Percentiles rank a stretch among this genome's conserved stretches.
phyloP scores from a whole-genome alignment of 2,329 filamentous ascomycete species.

The Colletotrichum lindemuthianum region DNA sequence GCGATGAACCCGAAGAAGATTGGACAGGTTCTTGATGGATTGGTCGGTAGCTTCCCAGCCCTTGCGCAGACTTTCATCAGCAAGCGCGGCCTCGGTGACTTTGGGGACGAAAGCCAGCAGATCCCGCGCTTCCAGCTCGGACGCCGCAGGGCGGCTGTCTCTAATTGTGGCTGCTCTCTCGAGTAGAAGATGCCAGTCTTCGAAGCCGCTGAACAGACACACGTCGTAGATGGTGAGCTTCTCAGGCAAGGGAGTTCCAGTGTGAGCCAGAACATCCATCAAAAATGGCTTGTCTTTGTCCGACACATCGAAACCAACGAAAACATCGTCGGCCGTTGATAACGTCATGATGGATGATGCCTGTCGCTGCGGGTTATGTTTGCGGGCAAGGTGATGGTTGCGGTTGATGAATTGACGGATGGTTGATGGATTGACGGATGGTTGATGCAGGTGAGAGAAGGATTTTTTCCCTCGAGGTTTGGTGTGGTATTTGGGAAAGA shows the following conservation, averaged over 20 bases:
- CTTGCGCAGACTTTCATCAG: slow-evolving; percentile 21
- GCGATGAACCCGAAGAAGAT: slow-evolving; percentile 26
- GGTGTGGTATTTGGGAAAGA: slow-evolving; percentile 17
- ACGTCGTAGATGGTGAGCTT: slow-evolving; percentile 41
- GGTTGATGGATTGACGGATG: neutral
- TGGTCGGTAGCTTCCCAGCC: slow-evolving; percentile 50
- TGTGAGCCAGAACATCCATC: slow-evolving; percentile 43
- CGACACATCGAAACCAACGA: slow-evolving; percentile 45
- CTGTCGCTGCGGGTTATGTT: neutral
- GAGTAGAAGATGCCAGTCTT: slow-evolving; percentile 48
- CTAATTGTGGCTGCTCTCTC: slow-evolving; percentile 46
- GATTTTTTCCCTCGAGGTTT: slow-evolving; percentile 7
- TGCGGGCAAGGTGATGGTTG: neutral
- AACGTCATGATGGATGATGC: slow-evolving; percentile 26
- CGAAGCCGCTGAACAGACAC: slow-evolving; percentile 46
- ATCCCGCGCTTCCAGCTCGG: slow-evolving; percentile 46
- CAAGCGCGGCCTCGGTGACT: slow-evolving; percentile 36
- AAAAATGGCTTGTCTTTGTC: slow-evolving; percentile 46
- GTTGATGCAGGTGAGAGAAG: slow-evolving; percentile 6
- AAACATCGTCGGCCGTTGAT: slow-evolving; percentile 27
- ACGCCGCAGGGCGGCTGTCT: slow-evolving; percentile 26
- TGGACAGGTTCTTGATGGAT: slow-evolving; percentile 28
- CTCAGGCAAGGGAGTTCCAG: slow-evolving; percentile 41
- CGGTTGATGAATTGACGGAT: neutral
- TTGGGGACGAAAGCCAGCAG: slow-evolving; percentile 45